Percentiles rank a stretch among this genome's conserved stretches.
These are phyloP conservation scores for Agroathelia rolfsii DNA, from an alignment of 1,284 basidiomycete species.

Conservation along the genomic window DNA sequence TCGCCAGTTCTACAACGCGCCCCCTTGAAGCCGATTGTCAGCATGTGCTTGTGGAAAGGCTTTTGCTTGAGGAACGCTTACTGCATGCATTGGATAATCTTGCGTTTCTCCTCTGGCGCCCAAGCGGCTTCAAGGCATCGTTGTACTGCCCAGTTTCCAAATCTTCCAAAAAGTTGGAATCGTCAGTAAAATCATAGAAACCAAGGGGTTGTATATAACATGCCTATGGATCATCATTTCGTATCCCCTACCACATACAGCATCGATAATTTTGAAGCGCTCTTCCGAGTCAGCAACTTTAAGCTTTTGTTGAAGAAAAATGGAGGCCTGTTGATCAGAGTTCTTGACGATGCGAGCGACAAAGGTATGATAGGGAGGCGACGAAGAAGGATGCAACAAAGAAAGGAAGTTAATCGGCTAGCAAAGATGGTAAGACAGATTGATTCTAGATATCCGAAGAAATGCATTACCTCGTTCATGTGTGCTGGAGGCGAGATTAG, in stretches of 20 bases:
- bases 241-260: constrained; percentile 68
- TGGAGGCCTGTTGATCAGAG: constrained; percentile 80
- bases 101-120: constrained; percentile 58
- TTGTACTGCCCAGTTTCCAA: constrained; percentile 82
- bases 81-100: constrained; percentile 77
- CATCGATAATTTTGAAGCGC: constrained; percentile 70
- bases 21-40: constrained; percentile 34
- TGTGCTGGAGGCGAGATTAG: too few relatives aligned
- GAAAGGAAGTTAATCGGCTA: constrained; percentile 81
- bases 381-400: constrained; percentile 69
- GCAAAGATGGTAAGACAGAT: constrained; percentile 1
- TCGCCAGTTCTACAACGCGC: constrained; percentile 72
- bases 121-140: constrained; percentile 70
- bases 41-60: constrained; percentile 1
- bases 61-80: constrained; percentile 19
- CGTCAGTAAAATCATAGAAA: constrained; percentile 5
- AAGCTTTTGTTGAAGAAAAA: constrained; percentile 77
- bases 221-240: constrained; percentile 85
- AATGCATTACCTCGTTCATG: too few relatives aligned
- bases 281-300: constrained; percentile 75
- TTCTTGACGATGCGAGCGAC: constrained; percentile 76
- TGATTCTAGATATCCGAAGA: constrained; percentile 4
- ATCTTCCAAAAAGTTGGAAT: constrained; percentile 30
- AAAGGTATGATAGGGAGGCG: constrained; percentile 70
- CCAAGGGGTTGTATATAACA: constrained; percentile 10